phyloP scores from a whole-genome alignment of 345 rosid species.

The Acer campestre region DNA sequence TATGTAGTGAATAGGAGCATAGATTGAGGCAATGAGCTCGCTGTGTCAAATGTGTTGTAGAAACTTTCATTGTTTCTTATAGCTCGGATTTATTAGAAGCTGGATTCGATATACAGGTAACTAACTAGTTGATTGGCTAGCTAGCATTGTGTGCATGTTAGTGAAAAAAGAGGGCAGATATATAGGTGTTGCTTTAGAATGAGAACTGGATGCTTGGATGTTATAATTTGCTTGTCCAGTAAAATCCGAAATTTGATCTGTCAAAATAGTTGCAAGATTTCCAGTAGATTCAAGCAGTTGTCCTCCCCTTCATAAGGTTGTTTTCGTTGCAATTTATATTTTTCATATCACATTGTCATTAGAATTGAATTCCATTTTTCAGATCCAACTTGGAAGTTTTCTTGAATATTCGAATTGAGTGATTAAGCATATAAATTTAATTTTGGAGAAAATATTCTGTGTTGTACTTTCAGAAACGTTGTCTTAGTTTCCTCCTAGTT shows the following conservation, averaged over 20 bases:
- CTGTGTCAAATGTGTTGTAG: conserved; percentile 4
- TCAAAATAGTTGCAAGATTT: too few species aligned
- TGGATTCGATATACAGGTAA: not conserved
- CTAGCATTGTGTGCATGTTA: not conserved
- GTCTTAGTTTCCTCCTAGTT: not conserved
- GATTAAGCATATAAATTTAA: not conserved
- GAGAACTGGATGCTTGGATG: not conserved
- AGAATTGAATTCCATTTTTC: too few species aligned
- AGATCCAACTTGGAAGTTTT: not conserved
- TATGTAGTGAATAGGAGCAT: conserved; percentile 1
- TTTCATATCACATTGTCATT: too few species aligned
- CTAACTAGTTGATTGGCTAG: not conserved
- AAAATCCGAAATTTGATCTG: not conserved
- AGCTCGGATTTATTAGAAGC: not conserved
- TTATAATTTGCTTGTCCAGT: not conserved
- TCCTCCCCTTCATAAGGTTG: not conserved
- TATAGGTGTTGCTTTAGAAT: not conserved
- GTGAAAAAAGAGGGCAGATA: not conserved
- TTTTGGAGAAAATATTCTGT: not conserved
- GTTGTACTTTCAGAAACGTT: not conserved
- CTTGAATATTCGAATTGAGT: not conserved
- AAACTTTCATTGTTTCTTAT: not conserved
- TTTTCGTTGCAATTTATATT: not conserved
- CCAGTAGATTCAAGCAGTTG: not conserved
- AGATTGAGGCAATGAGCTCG: not conserved